Evolutionary conservation across 169 alveolate species (phyloP).

Genomic region (Eimeria maxima): DNA sequence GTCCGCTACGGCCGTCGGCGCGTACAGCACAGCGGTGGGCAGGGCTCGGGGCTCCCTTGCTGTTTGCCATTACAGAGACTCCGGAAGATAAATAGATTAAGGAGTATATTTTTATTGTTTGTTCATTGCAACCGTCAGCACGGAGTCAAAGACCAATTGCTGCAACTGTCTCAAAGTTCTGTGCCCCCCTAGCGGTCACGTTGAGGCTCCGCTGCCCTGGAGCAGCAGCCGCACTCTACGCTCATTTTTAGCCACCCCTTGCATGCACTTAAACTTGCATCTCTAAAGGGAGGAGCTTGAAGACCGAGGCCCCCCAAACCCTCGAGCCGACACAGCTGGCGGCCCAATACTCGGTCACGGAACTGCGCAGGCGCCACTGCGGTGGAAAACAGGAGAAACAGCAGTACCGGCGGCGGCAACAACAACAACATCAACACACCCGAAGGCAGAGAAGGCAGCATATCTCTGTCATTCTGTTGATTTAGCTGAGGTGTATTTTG

Average conservation of each 20-base stretch:
- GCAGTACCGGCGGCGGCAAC: neutral
- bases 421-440: neutral
- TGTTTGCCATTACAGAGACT: neutral
- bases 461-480: neutral
- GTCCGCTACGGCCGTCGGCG: constrained; percentile 18
- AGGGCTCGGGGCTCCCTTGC: constrained; percentile 15
- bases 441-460: neutral
- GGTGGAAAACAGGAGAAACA: neutral
- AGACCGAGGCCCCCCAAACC: neutral
- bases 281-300: neutral
- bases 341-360: neutral
- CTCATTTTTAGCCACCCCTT: neutral
- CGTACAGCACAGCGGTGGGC: neutral
- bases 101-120: neutral
- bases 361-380: neutral
- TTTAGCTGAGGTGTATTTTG: neutral
- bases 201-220: neutral
- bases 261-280: constrained; percentile 1
- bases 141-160: neutral
- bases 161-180: constrained; percentile 32
- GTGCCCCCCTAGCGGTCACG: constrained; percentile 10
- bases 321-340: constrained; percentile 21
- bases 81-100: neutral
- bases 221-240: neutral
- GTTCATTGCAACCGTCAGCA: neutral